Evolutionary conservation across 768 basidiomycete species (phyloP).

Genomic region (Rhizopogon vesiculosus): DNA sequence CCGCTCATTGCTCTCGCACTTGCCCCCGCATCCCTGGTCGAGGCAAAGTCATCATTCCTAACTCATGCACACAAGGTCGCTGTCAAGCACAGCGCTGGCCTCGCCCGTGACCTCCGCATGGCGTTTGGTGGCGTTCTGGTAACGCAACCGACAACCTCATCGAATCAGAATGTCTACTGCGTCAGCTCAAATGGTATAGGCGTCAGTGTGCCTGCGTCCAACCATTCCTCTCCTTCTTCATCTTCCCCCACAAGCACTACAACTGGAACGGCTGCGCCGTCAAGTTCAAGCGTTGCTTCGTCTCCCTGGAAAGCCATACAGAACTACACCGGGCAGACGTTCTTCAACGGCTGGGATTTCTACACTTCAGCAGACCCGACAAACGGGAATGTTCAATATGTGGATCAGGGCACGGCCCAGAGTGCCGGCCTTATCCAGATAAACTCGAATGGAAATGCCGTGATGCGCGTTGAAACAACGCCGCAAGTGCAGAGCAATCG

Average conservation of each 20-base stretch:
- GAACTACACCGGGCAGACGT: conserved; percentile 58
- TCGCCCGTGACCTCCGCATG: conserved; percentile 66
- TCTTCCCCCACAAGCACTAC: conserved; percentile 14
- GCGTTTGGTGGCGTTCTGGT: conserved; percentile 55
- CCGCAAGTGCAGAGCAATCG: conserved; percentile 62
- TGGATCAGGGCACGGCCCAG: conserved; percentile 56
- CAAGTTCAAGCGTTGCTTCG: conserved; percentile 22
- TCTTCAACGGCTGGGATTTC: conserved; percentile 85
- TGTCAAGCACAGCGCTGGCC: conserved; percentile 49
- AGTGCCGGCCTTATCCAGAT: conserved; percentile 58
- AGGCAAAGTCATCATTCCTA: conserved; percentile 27
- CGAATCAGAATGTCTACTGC: conserved; percentile 32
- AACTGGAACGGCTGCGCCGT: conserved; percentile 7
- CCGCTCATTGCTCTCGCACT: conserved; percentile 27
- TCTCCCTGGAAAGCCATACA: conserved; percentile 60
- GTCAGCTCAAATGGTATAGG: conserved; percentile 16
- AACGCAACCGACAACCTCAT: conserved; percentile 30
- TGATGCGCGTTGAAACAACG: conserved; percentile 90
- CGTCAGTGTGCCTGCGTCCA: conserved; percentile 14
- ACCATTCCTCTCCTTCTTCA: conserved; percentile 13
- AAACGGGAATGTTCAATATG: conserved; percentile 62
- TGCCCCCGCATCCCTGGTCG: conserved; percentile 17
- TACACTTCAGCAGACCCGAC: conserved; percentile 71
- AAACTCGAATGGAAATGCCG: conserved; percentile 66
- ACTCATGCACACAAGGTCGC: conserved; percentile 51